phyloP scores from a whole-genome alignment of 768 basidiomycete species.

The Lepiota brunneoincarnata region DNA sequence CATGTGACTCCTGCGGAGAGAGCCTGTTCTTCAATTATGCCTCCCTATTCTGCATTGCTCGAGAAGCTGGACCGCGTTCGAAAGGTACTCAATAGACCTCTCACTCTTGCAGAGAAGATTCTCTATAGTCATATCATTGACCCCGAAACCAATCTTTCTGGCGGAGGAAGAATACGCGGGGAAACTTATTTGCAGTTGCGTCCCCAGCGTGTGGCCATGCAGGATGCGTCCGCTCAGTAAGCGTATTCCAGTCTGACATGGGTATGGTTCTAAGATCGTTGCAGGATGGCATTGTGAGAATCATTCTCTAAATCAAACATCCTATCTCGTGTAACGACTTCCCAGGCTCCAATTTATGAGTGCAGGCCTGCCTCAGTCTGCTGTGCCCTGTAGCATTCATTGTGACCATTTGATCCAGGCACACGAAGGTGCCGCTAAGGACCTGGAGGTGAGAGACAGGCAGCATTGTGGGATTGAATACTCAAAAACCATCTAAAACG shows the following conservation, averaged over 20 bases:
- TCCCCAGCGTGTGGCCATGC: slow-evolving; percentile 97
- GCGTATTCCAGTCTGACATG: slow-evolving; percentile 26
- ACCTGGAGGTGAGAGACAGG: slow-evolving; percentile 61
- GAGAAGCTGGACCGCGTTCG: slow-evolving; percentile 71
- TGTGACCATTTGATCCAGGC: slow-evolving; percentile 99
- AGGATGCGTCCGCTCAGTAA: slow-evolving; percentile 89
- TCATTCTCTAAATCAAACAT: neutral
- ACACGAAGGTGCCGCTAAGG: slow-evolving; percentile 79
- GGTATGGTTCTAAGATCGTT: slow-evolving; percentile 10
- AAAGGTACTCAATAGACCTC: slow-evolving; percentile 66
- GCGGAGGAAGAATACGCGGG: slow-evolving; percentile 72
- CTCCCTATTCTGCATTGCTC: slow-evolving; percentile 75
- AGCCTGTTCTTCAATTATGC: slow-evolving; percentile 66
- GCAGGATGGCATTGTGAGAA: slow-evolving; percentile 80
- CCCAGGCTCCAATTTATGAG: slow-evolving; percentile 95
- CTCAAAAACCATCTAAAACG: slow-evolving; percentile 1
- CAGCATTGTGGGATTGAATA: neutral
- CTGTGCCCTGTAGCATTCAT: slow-evolving; percentile 91
- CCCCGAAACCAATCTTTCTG: slow-evolving; percentile 66
- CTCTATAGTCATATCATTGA: slow-evolving; percentile 89
- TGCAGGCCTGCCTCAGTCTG: slow-evolving; percentile 78
- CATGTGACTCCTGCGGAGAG: slow-evolving; percentile 36
- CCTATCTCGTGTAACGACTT: neutral
- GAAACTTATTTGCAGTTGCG: slow-evolving; percentile 86
- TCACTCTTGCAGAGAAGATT: slow-evolving; percentile 97